A percentile compares a stretch with the other conserved stretches of the same genome.
These are phyloP conservation scores for Drosera spatulata DNA, from an alignment of 179 eudicot species.

Conservation along the genomic window DNA sequence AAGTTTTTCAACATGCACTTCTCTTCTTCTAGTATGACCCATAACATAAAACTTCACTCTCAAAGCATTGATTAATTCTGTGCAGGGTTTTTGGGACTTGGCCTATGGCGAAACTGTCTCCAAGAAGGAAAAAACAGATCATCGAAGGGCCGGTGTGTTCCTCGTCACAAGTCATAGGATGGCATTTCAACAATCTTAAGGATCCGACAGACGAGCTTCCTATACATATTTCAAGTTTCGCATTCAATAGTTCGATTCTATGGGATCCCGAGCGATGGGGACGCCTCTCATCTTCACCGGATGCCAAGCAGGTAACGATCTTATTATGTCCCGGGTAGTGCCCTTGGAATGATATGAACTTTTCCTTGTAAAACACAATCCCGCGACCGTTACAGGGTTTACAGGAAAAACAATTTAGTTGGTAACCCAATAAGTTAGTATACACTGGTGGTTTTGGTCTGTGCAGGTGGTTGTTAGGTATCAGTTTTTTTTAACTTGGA, in stretches of 20 bases:
- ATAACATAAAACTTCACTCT: no score
- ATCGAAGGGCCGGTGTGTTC: conserved; percentile 88
- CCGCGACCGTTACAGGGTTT: no score
- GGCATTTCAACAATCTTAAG: conserved; percentile 54
- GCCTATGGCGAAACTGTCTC: conserved; percentile 66
- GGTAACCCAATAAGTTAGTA: no score
- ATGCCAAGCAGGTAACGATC: conserved; percentile 31
- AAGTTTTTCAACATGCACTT: conserved; percentile 10
- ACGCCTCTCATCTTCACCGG: conserved; percentile 53
- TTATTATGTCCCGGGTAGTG: no score
- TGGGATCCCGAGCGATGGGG: conserved; percentile 99
- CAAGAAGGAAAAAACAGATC: conserved; percentile 45
- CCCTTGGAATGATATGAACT: no score
- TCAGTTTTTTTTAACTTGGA: no score
- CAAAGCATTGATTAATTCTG: no score
- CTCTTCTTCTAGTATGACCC: no score
- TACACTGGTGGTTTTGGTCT: no score
- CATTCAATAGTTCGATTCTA: conserved; percentile 92
- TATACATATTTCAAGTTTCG: conserved; percentile 72
- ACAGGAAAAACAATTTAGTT: no score
- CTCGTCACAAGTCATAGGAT: conserved; percentile 70
- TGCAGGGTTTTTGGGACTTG: conserved; percentile 88
- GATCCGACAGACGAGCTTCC: conserved; percentile 19
- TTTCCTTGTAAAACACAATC: no score
- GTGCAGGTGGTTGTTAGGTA: no score